Evolutionary conservation across 805 yeast species (phyloP).

Genomic region (Metschnikowia peoriensis): DNA sequence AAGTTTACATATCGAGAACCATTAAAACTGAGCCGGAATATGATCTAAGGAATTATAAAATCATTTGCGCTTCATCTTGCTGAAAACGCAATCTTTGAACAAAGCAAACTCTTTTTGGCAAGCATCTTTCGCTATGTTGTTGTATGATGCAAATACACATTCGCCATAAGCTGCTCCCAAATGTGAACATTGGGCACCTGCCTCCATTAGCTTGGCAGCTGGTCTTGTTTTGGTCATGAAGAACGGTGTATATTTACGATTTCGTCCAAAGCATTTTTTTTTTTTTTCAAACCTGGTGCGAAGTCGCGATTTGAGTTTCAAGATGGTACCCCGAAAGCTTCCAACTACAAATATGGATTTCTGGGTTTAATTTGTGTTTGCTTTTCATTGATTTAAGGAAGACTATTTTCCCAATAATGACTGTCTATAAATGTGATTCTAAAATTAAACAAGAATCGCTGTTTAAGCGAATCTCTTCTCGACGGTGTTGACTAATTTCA

Average conservation of each 20-base stretch:
- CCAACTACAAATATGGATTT: not conserved
- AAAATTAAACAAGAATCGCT: not conserved
- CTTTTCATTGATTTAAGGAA: too few relatives aligned
- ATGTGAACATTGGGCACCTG: conserved; percentile 40
- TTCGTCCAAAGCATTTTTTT: not conserved
- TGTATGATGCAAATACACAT: conserved; percentile 51
- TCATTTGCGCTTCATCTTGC: conserved; percentile 26
- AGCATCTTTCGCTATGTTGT: conserved; percentile 49
- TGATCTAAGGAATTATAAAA: not conserved
- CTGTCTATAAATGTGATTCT: not conserved
- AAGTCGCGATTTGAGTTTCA: not conserved
- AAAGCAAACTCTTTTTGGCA: conserved; percentile 50
- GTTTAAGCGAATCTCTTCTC: conserved; percentile 19
- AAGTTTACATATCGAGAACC: too few relatives aligned
- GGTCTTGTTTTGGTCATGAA: conserved; percentile 35
- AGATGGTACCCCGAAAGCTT: not conserved
- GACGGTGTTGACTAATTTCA: conserved; percentile 50
- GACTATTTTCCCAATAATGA: not conserved
- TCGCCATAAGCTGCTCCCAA: conserved; percentile 52
- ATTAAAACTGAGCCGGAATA: too few relatives aligned
- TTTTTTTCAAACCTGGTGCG: not conserved
- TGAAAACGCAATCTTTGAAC: conserved; percentile 51
- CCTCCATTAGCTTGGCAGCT: conserved; percentile 38
- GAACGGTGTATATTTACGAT: not conserved
- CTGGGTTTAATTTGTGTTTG: too few relatives aligned